phyloP scores from a whole-genome alignment of 176 grass and related monocot species.

The Phoenix dactylifera region DNA sequence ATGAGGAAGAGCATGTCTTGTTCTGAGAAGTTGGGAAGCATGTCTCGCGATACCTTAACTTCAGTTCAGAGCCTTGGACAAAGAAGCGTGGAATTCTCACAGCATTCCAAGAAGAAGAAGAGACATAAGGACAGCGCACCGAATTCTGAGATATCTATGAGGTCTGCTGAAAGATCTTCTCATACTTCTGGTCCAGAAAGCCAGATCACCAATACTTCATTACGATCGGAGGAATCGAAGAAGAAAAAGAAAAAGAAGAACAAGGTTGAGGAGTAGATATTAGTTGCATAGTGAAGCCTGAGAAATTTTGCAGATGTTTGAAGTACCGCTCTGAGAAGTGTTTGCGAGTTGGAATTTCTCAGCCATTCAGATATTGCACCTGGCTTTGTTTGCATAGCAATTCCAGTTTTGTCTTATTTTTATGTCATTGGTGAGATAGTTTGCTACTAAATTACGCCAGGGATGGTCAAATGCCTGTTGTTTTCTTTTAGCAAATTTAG shows the following conservation, averaged over 20 bases:
- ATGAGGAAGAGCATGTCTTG: constrained; percentile 38
- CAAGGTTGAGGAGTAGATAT: constrained; percentile 10
- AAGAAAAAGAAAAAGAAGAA: constrained; percentile 35
- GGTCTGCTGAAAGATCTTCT: constrained; percentile 17
- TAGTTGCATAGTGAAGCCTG: no score
- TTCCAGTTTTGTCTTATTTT: no score
- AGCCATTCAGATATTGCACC: no score
- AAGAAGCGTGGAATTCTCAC: background rate
- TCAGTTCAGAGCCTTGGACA: constrained; percentile 27
- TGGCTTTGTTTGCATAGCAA: no score
- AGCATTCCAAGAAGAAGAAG: constrained; percentile 29
- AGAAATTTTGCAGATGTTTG: no score
- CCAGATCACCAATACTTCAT: constrained; percentile 10
- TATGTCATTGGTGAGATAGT: no score
- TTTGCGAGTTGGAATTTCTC: no score
- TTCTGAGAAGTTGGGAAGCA: constrained; percentile 30
- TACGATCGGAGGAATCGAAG: constrained; percentile 20
- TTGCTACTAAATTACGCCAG: no score
- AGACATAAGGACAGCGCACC: constrained; percentile 12
- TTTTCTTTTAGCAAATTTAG: no score
- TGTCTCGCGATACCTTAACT: background rate
- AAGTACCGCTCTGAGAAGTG: no score
- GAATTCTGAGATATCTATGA: constrained; percentile 23
- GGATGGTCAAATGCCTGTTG: no score
- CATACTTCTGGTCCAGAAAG: constrained; percentile 14